These are phyloP conservation scores for Erucastrum elatum DNA, from an alignment of 345 rosid genomes.

Conservation along the genomic window DNA sequence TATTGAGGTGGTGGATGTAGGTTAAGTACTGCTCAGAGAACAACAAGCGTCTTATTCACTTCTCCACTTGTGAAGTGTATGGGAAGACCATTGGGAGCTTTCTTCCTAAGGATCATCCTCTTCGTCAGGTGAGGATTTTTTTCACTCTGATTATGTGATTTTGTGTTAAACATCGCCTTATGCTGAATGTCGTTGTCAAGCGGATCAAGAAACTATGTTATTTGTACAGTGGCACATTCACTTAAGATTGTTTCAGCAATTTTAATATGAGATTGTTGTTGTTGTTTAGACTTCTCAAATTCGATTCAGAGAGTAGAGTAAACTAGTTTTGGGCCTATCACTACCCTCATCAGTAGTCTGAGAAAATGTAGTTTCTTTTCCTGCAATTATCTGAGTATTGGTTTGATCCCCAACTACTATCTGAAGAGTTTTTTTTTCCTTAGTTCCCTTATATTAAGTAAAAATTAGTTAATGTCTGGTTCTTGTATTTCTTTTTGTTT, in stretches of 20 bases:
- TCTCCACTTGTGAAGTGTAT: constrained; percentile 98
- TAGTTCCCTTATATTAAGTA: neutral
- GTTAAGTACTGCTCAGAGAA: constrained; percentile 99
- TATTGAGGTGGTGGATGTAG: constrained; percentile 47
- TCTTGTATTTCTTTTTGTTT: constrained; percentile 3
- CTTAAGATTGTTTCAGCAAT: neutral
- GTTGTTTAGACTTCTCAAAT: neutral
- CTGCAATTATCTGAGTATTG: neutral
- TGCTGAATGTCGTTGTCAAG: neutral
- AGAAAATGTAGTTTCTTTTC: constrained; percentile 2
- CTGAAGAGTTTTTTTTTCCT: neutral
- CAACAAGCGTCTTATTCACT: constrained; percentile 94
- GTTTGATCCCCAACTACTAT: neutral
- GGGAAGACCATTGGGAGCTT: constrained; percentile 96
- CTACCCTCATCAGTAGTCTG: neutral
- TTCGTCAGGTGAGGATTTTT: constrained; percentile 66
- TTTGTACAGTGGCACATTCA: neutral
- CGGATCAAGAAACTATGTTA: neutral
- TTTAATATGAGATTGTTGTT: neutral
- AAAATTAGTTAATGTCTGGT: neutral
- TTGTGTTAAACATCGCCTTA: neutral
- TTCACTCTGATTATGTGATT: neutral
- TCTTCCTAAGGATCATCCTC: constrained; percentile 95
- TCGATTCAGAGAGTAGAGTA: neutral
- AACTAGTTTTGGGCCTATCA: neutral